Conservation (phyloP, 352 stramenopile genomes). For the Phytophthora pisi region DNA sequence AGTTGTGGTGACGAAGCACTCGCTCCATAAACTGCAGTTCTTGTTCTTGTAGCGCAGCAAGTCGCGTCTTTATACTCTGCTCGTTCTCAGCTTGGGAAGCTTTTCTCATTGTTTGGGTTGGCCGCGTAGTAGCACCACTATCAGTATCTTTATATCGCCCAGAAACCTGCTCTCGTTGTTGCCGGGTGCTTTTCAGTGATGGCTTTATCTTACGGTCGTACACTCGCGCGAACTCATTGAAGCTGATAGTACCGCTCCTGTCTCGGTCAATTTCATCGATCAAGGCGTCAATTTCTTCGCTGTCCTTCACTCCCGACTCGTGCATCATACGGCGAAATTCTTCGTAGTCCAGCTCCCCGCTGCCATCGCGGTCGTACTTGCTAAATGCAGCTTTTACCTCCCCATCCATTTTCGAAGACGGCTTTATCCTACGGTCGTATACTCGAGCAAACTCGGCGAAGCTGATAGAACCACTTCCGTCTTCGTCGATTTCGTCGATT, state of each 20-base stretch:
- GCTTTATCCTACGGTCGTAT: constrained; percentile 31
- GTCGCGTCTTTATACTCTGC: constrained; percentile 21
- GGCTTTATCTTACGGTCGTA: constrained; percentile 37
- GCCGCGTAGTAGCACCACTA: constrained; percentile 1
- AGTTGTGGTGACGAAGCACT: constrained; percentile 46
- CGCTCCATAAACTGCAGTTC: constrained; percentile 59
- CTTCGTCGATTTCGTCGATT: constrained; percentile 50
- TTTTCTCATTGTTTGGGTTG: constrained; percentile 6
- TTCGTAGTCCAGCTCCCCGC: constrained; percentile 52
- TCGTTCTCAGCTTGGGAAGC: constrained; percentile 19
- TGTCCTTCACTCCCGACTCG: constrained; percentile 51
- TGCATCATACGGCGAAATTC: constrained; percentile 65
- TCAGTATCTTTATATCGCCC: not conserved
- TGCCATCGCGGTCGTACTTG: constrained; percentile 50
- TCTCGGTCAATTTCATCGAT: constrained; percentile 51
- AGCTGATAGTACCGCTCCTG: constrained; percentile 47
- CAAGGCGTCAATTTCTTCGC: constrained; percentile 48
- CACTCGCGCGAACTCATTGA: constrained; percentile 45
- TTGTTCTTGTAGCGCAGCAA: constrained; percentile 47
- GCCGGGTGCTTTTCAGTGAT: constrained; percentile 18
- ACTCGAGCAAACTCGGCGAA: constrained; percentile 48
- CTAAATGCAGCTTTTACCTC: constrained; percentile 37
- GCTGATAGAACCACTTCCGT: constrained; percentile 46
- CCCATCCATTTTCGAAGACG: constrained; percentile 30
- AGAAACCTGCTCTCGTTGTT: constrained; percentile 1